Conservation (phyloP, 441 rosid species). For the Pelargonium citronellum region DNA sequence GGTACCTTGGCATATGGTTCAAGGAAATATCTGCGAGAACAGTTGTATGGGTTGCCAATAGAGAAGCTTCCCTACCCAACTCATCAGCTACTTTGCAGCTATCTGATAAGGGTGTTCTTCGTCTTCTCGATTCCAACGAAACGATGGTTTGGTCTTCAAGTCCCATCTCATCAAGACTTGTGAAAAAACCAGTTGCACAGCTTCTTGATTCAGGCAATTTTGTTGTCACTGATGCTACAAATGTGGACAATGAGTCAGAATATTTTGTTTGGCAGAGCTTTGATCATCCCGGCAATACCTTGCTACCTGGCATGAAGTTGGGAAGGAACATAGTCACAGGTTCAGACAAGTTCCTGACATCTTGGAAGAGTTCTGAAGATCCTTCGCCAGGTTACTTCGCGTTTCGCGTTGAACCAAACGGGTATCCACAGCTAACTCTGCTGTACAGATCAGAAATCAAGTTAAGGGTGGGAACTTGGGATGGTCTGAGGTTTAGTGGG, state of each 20-base stretch:
- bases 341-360: constrained; percentile 8
- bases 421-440: constrained; percentile 32
- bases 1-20: neutral
- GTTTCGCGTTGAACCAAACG: constrained; percentile 24
- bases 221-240: neutral
- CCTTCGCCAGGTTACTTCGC: constrained; percentile 22
- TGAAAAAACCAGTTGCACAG: neutral
- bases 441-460: constrained; percentile 7
- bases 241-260: neutral
- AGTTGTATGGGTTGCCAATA: constrained; percentile 1
- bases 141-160: neutral
- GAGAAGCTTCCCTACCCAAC: neutral
- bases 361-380: constrained; percentile 14
- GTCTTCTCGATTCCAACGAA: neutral
- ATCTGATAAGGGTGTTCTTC: neutral
- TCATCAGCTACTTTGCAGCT: neutral
- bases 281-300: constrained; percentile 7
- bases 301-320: constrained; percentile 18
- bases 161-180: neutral
- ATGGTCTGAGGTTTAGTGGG: constrained; percentile 26
- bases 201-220: neutral
- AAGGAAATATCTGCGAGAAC: neutral
- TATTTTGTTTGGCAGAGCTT: constrained; percentile 1
- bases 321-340: constrained; percentile 9
- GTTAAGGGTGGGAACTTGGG: constrained; percentile 30